Evolutionary conservation across 192 early-diverging fungal genomes (phyloP).

Genomic region (Entomortierella parvispora): DNA sequence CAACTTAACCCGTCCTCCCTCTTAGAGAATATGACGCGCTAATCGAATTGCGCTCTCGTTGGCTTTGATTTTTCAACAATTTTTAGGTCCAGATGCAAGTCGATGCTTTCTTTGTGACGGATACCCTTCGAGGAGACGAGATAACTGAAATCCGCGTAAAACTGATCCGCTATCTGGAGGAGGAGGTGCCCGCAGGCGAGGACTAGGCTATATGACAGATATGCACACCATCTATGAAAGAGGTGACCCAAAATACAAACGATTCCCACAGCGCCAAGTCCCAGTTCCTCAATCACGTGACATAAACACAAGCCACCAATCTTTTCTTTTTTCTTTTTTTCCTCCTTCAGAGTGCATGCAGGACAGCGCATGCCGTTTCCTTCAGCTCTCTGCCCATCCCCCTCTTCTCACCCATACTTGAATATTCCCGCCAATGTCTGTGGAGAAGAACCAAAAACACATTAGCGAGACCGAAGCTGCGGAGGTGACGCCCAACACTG

Average conservation of each 20-base stretch:
- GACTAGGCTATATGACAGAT: conserved; percentile 60
- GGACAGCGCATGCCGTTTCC: background rate
- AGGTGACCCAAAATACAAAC: too few relatives aligned
- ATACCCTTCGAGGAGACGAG: conserved; percentile 89
- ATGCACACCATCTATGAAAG: too few relatives aligned
- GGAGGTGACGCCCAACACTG: conserved; percentile 40
- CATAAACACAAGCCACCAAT: conserved; percentile 24
- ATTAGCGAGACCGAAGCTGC: conserved; percentile 40
- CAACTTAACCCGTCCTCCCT: too few relatives aligned
- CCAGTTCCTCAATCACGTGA: too few relatives aligned
- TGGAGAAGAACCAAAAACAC: conserved; percentile 3
- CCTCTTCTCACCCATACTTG: background rate
- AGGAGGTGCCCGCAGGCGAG: conserved; percentile 94
- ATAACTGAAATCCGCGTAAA: conserved; percentile 92
- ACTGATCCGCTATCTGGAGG: conserved; percentile 88
- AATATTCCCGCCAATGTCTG: conserved; percentile 3
- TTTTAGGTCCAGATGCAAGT: conserved; percentile 87
- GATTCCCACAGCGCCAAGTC: too few relatives aligned
- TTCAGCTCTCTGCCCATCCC: background rate
- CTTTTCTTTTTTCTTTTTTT: background rate
- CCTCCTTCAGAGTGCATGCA: background rate
- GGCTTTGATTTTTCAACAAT: too few relatives aligned
- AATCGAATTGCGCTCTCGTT: too few relatives aligned
- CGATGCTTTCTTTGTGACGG: conserved; percentile 85
- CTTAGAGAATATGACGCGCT: too few relatives aligned